Conservation (phyloP, 768 basidiomycete genomes). For the Macrolepiota dolichaula region DNA sequence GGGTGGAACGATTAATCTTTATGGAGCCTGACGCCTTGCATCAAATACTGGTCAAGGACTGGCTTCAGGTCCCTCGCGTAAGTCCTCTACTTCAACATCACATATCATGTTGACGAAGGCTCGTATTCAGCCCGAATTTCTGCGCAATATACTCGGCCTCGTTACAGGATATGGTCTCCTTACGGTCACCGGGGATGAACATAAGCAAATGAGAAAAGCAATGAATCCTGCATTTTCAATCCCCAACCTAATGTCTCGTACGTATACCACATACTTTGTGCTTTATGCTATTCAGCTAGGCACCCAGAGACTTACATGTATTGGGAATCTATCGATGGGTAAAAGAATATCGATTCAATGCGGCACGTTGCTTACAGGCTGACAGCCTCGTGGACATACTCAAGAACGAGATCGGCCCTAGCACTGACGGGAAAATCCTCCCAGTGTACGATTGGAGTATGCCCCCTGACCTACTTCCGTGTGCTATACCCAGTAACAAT, state of each 20-base stretch:
- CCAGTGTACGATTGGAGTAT: constrained; percentile 34
- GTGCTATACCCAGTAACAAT: not conserved
- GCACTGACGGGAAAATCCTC: constrained; percentile 24
- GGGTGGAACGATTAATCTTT: constrained; percentile 42
- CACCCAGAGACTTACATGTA: constrained; percentile 37
- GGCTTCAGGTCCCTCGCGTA: constrained; percentile 44
- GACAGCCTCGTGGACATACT: constrained; percentile 19
- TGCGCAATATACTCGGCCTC: constrained; percentile 38
- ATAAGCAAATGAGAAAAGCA: constrained; percentile 45
- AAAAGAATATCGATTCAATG: not conserved
- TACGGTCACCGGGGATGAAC: constrained; percentile 46
- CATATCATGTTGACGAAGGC: not conserved
- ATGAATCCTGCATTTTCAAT: constrained; percentile 54
- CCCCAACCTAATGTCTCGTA: constrained; percentile 36
- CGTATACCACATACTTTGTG: constrained; percentile 8
- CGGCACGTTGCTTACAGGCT: not conserved
- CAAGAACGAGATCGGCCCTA: not conserved
- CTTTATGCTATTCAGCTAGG: not conserved
- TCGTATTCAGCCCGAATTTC: constrained; percentile 34
- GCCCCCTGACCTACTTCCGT: constrained; percentile 12
- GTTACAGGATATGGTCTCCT: constrained; percentile 44
- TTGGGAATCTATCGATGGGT: constrained; percentile 40
- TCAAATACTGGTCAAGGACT: constrained; percentile 40
- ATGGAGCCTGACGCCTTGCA: constrained; percentile 42
- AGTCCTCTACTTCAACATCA: constrained; percentile 7